Evolutionary conservation across 345 rosid species (phyloP), one percentile per base, ranked within the genome.

Genomic region (Camelina sativa): DNA sequence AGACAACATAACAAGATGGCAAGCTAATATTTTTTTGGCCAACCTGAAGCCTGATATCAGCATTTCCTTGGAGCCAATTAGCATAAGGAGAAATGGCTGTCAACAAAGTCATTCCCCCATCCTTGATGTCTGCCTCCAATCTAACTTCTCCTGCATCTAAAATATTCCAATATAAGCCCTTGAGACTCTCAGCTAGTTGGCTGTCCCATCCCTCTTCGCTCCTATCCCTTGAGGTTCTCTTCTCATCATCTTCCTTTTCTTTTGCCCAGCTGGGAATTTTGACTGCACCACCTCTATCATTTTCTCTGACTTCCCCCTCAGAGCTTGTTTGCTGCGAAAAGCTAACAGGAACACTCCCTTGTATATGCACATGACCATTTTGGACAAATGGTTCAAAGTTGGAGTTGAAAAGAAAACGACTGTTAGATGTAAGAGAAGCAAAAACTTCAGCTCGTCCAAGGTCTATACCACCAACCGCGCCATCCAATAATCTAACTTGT

Each of bases 21-120:
- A 69, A 10, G 34, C 10, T 28, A 61, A 11, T 57, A 22, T 17
- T 22, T 30, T 47, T 38, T 41, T 63, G 46, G 62, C 79, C 0
- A 59, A 91, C 99, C 96, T 90, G 96, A 80, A 95, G 97, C 80
- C 83, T 85, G 73, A 95, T 79, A 74, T 94, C 97, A 67, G 98
- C 98, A 84, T 80, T 89, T 65, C 98, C 98, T 64, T 90, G 88
- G 74, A 95, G 91, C 99, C 99, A 95, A 64, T 82, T 82, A 44
- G 87, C 93, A 76, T 91, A 82, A 53, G 99, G 99, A 75, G 96
- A 91, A 69, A 95, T 82, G 78, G 97, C 97, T 47, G 97, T 90
- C 73, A 95, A 80, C 80, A 95, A 73, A 89, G 87, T 91, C 99
- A 95, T 95, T 67, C 97, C 99, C 38, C 97, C 97, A 85, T 95